Conservation (phyloP, 2,329 filamentous ascomycete species). For the Epichloe hybrida region DNA sequence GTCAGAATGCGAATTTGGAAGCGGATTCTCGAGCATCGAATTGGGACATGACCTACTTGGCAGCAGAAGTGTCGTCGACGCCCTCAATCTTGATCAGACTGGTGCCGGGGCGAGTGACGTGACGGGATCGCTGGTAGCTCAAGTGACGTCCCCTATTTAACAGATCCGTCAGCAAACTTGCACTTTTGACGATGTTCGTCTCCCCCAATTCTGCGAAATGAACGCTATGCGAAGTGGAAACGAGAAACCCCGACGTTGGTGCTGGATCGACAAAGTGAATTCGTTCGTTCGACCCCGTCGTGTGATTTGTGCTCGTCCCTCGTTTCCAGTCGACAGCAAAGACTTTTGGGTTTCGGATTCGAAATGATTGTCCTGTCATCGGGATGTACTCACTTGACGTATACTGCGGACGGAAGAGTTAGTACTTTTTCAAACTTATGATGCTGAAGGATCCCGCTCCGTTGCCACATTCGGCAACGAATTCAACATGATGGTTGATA, state of each 20-base stretch:
- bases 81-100: conserved; percentile 98
- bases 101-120: conserved; percentile 78
- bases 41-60: conserved; percentile 49
- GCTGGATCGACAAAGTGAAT: not conserved
- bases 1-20: conserved; percentile 12
- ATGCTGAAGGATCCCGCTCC: conserved; percentile 1
- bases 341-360: not conserved
- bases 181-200: not conserved
- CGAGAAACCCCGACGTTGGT: not conserved
- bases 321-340: not conserved
- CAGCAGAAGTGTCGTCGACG: conserved; percentile 79
- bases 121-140: conserved; percentile 93
- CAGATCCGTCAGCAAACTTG: conserved; percentile 1
- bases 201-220: not conserved
- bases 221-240: not conserved
- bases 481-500: not conserved
- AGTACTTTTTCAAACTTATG: conserved; percentile 20
- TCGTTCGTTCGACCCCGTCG: not conserved
- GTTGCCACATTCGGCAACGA: not conserved
- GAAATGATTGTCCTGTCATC: not conserved
- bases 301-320: not conserved
- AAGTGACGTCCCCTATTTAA: conserved; percentile 78
- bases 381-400: conserved; percentile 64
- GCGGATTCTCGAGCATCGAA: not conserved
- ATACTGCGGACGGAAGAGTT: conserved; percentile 41